Base-by-base conservation (phyloP, 306 rosid species). In the Vigna reflexopilosa region DNA sequence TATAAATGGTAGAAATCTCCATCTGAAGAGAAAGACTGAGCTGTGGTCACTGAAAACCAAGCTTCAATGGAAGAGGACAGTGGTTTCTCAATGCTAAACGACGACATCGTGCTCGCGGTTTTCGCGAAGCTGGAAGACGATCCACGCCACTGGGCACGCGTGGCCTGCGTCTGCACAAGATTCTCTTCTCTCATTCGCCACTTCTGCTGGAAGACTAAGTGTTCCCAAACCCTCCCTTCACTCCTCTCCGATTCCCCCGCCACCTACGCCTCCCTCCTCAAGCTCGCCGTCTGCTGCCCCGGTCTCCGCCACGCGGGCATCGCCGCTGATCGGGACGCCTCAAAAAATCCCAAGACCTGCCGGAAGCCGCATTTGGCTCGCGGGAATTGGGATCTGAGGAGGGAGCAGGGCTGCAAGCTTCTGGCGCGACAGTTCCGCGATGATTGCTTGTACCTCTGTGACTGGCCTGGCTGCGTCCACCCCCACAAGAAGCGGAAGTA, bases 381-480 rank as follows among this genome's bases (percentile, higher is more conserved):
- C 36, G 88, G 90, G 28, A 82, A 71, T 4, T 83, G 97, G 97
- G 87, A 78, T 61, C 58, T 93, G 85, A 87, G 88, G 74, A 77
- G 97, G 9, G 98, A 93, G 51, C 85, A 84, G 30, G 98, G 97
- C 15, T 84, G 78, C 72, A 93, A 93, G 87, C 90, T 93, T 7
- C 87, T 93, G 0, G 87, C 87, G 1, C 85, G 97, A 11, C 92
- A 88, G 32, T 93, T 91, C 75, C 91, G 98, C 3, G 91, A 89
- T 10, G 98, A 93, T 24, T 84, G 84, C 50, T 70, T 93, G 14
- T 91, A 88, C 26, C 70, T 93, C 5, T 89, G 97, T 32, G 95
- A 89, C 67, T 91, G 94, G 98, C 98, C 98, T 0, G 95, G 95
- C 1, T 93, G 98, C 38, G 84, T 85, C 48, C 98, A 93, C 84